A percentile compares a stretch with the other conserved stretches of the same genome.
phyloP scores from a whole-genome alignment of 23 red algal genomes.

The Chondrus crispus region DNA sequence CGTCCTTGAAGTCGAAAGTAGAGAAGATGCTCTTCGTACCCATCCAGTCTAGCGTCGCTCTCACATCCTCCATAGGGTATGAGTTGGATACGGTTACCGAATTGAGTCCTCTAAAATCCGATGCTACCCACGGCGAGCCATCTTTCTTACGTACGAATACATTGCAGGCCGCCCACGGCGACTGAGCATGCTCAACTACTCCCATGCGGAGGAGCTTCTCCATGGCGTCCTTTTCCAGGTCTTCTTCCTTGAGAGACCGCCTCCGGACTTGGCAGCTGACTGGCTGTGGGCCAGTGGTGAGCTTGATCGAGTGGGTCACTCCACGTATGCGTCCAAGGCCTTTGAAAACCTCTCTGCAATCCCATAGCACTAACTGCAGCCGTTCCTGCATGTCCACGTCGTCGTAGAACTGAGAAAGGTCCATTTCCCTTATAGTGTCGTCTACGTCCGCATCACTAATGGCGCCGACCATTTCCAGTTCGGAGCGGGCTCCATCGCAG shows the following conservation, averaged over 20 bases:
- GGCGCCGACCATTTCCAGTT: too few relatives aligned
- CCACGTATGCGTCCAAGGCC: not conserved
- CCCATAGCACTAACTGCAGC: not conserved
- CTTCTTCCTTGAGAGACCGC: not conserved
- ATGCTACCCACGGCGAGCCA: not conserved
- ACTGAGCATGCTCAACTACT: not conserved
- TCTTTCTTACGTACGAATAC: constrained; percentile 37
- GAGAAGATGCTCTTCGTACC: not conserved
- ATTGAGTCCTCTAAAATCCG: constrained; percentile 44
- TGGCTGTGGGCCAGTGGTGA: not conserved
- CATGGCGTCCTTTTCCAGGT: not conserved
- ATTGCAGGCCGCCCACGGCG: not conserved
- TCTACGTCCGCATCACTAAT: not conserved
- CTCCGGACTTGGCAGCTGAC: not conserved
- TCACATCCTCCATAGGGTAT: constrained; percentile 31
- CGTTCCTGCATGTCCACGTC: not conserved
- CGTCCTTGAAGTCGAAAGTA: not conserved
- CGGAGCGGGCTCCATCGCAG: too few relatives aligned
- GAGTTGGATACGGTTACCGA: not conserved
- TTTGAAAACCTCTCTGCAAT: not conserved
- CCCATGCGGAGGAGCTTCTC: not conserved
- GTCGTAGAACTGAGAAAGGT: constrained; percentile 12
- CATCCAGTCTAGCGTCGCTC: constrained; percentile 1
- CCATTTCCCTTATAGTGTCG: not conserved
- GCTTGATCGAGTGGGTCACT: not conserved